Evolutionary conservation across 169 alveolate genomes (phyloP), one percentile per base, ranked within the genome.

Genomic region (Plasmodium vivax): DNA sequence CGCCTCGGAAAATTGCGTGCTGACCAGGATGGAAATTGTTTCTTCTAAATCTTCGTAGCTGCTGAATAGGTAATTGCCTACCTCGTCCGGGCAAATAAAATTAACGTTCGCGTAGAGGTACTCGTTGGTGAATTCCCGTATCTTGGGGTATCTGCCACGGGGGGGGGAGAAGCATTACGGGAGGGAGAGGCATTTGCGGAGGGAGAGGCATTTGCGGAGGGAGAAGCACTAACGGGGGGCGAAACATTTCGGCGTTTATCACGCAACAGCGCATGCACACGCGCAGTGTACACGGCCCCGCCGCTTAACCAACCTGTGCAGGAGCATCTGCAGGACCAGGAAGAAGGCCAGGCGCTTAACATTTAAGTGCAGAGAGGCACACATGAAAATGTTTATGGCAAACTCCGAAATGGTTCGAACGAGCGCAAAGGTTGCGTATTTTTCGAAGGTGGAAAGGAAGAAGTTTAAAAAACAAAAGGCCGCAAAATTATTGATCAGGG

Each of bases 71-170:
- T 88, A 88, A 80, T 77, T 79, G 7, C 82, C 16, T 43, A 56
- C 68, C n/a, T 88, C 85, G 14, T 81, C 54, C 6, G 94, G 91
- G 51, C 91, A 79, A 43, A 88, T 88, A 41, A 88, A 88, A 68
- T 88, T 88, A 79, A 88, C 83, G 51, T 88, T 77, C 36, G 94
- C 47, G 51, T 88, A 88, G 34, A 88, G 51, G 73, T 88, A 88
- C 36, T 88, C 94, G 82, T 68, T 88, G 45, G 94, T 88, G 84
- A 77, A 88, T 80, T 88, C 94, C 27, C 94, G 43, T n/a, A 88
- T 88, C 83, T 88, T 88, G 43, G 94, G 94, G 56, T 88, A 88
- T 43, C 94, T 88, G 72, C 36, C 51, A 85, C 16, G 71, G 45
- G 54, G 36, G 8, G 54, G n/a, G 43, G 16, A n/a, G n/a, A n/a